Conservation (phyloP, 1,284 basidiomycete genomes). For the Sanghuangporus sanghuang region DNA sequence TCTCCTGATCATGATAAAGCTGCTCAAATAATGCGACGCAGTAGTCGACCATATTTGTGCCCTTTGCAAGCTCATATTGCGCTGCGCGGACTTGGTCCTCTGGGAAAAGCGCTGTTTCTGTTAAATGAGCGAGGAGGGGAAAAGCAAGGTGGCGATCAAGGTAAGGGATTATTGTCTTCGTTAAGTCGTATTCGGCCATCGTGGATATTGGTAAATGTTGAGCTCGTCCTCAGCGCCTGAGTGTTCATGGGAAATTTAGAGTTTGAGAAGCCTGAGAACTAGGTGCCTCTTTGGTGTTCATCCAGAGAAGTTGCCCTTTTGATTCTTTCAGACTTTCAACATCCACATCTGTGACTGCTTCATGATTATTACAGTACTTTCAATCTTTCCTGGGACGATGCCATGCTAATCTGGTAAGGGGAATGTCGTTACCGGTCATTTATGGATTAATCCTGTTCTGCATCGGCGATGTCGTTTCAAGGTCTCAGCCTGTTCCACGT, state of each 20-base stretch:
- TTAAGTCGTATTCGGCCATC: slow-evolving; percentile 87
- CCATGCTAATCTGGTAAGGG: no score
- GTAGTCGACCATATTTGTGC: slow-evolving; percentile 96
- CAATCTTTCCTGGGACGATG: no score
- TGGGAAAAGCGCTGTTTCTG: slow-evolving; percentile 68
- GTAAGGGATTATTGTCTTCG: slow-evolving; percentile 88
- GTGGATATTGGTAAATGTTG: not conserved
- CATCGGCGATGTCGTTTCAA: no score
- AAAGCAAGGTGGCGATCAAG: slow-evolving; percentile 93
- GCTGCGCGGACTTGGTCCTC: slow-evolving; percentile 74
- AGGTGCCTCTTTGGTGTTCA: not conserved
- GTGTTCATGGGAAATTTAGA: not conserved
- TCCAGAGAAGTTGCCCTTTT: not conserved
- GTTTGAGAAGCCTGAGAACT: not conserved
- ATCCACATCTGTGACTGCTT: not conserved
- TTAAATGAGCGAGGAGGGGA: slow-evolving; percentile 86
- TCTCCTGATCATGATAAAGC: slow-evolving; percentile 63
- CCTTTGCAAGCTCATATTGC: slow-evolving; percentile 95
- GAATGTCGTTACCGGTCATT: no score
- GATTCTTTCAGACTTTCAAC: not conserved
- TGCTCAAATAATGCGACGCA: slow-evolving; percentile 76
- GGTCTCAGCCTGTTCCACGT: no score
- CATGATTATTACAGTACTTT: no score
- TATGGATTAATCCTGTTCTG: no score
- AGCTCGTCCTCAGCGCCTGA: not conserved